Conservation (phyloP, 148 eudicot genomes). For the Rhododendron simsii region DNA sequence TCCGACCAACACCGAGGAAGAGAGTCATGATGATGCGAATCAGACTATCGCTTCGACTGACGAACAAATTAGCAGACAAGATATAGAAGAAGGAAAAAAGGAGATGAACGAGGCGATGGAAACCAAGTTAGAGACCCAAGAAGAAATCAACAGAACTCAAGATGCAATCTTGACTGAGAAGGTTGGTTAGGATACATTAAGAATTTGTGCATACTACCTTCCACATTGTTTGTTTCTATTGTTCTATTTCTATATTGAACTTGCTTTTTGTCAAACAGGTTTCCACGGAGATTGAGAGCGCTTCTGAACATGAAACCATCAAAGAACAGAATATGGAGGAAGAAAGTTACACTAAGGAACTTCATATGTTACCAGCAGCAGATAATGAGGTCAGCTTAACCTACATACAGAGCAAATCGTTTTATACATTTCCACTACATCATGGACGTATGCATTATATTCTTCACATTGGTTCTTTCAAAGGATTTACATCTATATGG, state of each 20-base stretch:
- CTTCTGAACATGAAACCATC: constrained; percentile 7
- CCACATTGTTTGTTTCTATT: background rate
- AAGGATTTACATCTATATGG: background rate
- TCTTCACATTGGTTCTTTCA: background rate
- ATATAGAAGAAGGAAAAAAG: background rate
- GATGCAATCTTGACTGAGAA: constrained; percentile 1
- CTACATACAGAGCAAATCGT: background rate
- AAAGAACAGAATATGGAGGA: background rate
- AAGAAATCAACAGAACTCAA: background rate
- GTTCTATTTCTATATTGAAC: background rate
- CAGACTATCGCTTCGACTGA: background rate
- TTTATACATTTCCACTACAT: background rate
- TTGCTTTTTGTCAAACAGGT: constrained; percentile 10
- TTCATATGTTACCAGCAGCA: background rate
- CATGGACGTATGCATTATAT: background rate
- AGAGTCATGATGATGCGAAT: background rate
- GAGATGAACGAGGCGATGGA: background rate
- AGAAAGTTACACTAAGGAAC: constrained; percentile 5
- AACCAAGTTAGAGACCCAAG: background rate
- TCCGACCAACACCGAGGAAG: background rate
- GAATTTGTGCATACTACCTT: background rate
- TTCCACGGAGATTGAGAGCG: background rate
- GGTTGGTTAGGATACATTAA: background rate
- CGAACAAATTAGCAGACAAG: background rate
- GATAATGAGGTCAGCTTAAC: constrained; percentile 20